Conservation (phyloP, 1,284 basidiomycete genomes). For the Chiua sp. region DNA sequence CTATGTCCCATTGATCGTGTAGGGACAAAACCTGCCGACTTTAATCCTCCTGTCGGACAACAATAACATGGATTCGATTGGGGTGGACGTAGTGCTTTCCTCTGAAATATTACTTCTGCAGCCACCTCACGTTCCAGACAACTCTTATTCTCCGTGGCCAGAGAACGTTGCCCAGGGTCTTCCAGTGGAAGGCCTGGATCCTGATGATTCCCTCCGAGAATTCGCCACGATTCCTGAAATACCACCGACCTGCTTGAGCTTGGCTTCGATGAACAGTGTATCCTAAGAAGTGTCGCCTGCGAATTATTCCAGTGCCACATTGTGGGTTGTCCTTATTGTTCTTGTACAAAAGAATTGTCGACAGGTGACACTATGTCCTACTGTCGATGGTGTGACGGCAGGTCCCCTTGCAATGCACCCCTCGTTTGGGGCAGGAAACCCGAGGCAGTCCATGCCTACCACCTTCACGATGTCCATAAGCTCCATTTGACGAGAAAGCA, state of each 20-base stretch:
- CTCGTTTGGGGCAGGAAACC: background rate
- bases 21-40: too few species aligned
- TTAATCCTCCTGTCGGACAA: too few species aligned
- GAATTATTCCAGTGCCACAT: too few species aligned
- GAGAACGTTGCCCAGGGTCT: background rate
- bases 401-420: constrained; percentile 10
- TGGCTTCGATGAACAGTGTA: background rate
- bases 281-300: background rate
- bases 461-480: constrained; percentile 15
- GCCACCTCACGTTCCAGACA: background rate
- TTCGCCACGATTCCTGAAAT: background rate
- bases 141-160: background rate
- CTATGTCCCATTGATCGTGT: too few species aligned
- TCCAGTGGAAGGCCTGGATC: background rate
- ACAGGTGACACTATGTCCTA: too few species aligned
- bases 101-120: background rate
- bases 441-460: constrained; percentile 20
- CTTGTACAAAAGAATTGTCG: background rate
- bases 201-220: background rate
- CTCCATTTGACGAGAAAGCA: constrained; percentile 13
- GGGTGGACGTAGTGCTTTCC: background rate
- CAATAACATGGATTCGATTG: background rate
- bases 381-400: constrained; percentile 18
- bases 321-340: constrained; percentile 1
- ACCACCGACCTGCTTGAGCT: background rate